Conservation (phyloP, 2,329 filamentous ascomycete genomes). For the Paraphoma sp. region DNA sequence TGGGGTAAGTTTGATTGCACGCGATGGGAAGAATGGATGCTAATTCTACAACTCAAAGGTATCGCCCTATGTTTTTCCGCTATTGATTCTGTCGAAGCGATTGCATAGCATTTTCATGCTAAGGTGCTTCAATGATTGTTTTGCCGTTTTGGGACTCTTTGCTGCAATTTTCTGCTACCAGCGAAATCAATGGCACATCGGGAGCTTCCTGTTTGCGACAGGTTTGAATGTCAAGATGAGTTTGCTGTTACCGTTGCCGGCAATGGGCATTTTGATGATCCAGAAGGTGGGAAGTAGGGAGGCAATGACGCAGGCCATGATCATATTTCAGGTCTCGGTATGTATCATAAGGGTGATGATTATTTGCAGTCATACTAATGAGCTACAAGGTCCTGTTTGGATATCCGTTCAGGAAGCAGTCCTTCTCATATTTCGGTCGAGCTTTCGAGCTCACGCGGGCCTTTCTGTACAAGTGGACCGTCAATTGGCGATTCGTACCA, state of each 20-base stretch:
- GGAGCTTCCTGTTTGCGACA: conserved; percentile 74
- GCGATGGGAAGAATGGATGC: not conserved
- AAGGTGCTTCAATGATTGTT: conserved; percentile 94
- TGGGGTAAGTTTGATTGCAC: conserved; percentile 57
- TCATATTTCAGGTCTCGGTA: conserved; percentile 82
- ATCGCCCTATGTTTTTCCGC: conserved; percentile 84
- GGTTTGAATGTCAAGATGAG: conserved; percentile 97
- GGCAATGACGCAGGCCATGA: conserved; percentile 70
- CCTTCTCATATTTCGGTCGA: conserved; percentile 74
- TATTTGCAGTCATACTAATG: not conserved
- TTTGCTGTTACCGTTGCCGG: conserved; percentile 80
- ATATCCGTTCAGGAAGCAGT: conserved; percentile 72
- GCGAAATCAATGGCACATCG: conserved; percentile 74
- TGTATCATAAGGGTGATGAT: conserved; percentile 28
- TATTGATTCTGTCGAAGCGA: conserved; percentile 88
- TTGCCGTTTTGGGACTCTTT: conserved; percentile 85
- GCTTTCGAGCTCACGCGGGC: conserved; percentile 91
- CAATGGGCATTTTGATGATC: conserved; percentile 77
- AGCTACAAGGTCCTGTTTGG: conserved; percentile 58
- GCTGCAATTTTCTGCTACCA: conserved; percentile 80
- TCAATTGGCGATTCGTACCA: conserved; percentile 97
- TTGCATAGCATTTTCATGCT: conserved; percentile 93
- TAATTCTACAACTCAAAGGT: conserved; percentile 55
- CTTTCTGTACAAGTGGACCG: conserved; percentile 98
- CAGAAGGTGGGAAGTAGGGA: conserved; percentile 72